Conservation (phyloP, 2,329 filamentous ascomycete species). For the Penicillium verrucosum region DNA sequence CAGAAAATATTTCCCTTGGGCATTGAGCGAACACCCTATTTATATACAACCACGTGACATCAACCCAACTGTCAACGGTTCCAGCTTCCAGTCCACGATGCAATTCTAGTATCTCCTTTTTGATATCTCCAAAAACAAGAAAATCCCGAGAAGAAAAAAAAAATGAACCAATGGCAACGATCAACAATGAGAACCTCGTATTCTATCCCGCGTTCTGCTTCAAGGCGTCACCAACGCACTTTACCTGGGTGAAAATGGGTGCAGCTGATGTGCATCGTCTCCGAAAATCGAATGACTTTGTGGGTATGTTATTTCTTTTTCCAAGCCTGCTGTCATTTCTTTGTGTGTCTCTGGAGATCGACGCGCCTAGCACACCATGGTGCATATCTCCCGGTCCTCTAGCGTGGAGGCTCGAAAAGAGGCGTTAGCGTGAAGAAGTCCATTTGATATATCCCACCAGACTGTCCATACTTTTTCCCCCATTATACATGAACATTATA, state of each 20-base stretch:
- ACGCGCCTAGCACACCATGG: not conserved
- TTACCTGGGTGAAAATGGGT: slow-evolving; percentile 61
- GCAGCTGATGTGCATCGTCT: slow-evolving; percentile 55
- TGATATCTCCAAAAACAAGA: not conserved
- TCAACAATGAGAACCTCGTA: slow-evolving; percentile 24
- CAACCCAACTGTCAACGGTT: not conserved
- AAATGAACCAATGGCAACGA: slow-evolving; percentile 30
- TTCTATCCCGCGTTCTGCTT: slow-evolving; percentile 62
- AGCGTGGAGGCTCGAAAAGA: not conserved
- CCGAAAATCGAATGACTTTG: slow-evolving; percentile 47
- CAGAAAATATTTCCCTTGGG: not conserved
- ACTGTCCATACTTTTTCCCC: not conserved
- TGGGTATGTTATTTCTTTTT: slow-evolving; percentile 42
- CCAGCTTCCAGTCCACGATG: not conserved
- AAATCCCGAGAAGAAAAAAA: slow-evolving; percentile 6
- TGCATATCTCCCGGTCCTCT: not conserved
- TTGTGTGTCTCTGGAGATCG: not conserved
- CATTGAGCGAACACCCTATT: not conserved
- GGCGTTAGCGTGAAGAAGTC: not conserved
- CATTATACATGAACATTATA: not conserved
- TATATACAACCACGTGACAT: slow-evolving; percentile 5
- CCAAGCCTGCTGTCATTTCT: not conserved
- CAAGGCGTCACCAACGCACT: slow-evolving; percentile 58
- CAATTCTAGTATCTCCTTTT: not conserved
- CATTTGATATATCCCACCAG: not conserved